Evolutionary conservation across 306 rosid species (phyloP).

Genomic region (Ormosia semicastrata): DNA sequence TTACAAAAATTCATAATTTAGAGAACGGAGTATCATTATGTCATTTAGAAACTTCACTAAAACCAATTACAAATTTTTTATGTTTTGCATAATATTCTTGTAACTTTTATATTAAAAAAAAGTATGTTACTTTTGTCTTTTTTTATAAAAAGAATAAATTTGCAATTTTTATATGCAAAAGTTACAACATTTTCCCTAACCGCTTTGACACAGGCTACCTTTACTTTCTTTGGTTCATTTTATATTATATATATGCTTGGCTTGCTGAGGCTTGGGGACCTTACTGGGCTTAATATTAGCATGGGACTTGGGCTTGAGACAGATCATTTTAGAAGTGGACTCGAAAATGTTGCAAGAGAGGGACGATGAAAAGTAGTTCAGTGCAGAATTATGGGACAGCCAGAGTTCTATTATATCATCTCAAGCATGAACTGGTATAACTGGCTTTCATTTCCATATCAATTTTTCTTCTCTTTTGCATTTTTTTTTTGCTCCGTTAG

Average conservation of each 20-base stretch:
- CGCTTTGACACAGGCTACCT: not conserved
- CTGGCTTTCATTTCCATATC: not conserved
- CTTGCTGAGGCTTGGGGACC: too few relatives aligned
- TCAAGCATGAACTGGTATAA: not conserved
- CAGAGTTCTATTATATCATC: not conserved
- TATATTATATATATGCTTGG: too few relatives aligned
- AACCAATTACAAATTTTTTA: not conserved
- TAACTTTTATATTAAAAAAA: not conserved
- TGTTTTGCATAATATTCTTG: not conserved
- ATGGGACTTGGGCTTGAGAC: too few relatives aligned
- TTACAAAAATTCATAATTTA: not conserved
- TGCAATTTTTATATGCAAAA: not conserved
- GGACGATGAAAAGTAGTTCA: too few relatives aligned
- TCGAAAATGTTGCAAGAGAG: too few relatives aligned
- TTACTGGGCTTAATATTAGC: too few relatives aligned
- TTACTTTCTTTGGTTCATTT: not conserved
- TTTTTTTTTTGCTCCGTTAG: not conserved
- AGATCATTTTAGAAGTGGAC: too few relatives aligned
- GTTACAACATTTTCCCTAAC: not conserved
- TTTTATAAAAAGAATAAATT: not conserved
- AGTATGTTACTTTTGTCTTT: not conserved
- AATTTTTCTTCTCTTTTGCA: not conserved
- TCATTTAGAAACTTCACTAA: not conserved
- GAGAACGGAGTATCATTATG: not conserved
- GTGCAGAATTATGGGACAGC: too few relatives aligned